Evolutionary conservation across 257 asterid species (phyloP), one percentile per base, ranked within the genome.

Genomic region (Nicotiana knightiana): DNA sequence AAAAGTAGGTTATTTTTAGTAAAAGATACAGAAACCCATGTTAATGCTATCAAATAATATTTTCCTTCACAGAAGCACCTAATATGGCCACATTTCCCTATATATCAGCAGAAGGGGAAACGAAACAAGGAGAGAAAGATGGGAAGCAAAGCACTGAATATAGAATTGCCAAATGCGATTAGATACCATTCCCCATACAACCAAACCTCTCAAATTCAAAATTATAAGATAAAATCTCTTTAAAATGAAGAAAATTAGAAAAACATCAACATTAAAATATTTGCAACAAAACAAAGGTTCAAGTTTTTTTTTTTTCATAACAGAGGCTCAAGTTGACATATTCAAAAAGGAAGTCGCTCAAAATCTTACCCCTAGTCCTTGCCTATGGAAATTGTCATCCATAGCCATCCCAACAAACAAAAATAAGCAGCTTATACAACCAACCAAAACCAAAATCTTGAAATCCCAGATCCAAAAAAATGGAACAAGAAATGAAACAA

Each of bases 321-420:
- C 46, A 65, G 33, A 65, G 46, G 24, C 35, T 65, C 71, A 65
- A 65, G 71, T 17, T 30, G 71, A 65, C 21, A 33, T 0, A 30
- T 6, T n/a, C 21, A 30, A n/a, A 67, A 67, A 67, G 18, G 18
- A 66, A 32, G 73, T 67, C 26, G 43, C 70, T 64, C 21, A 66
- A 66, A 66, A 32, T 32, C 73, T 67, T 67, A 37, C 76, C 76
- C 18, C 32, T 67, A 37, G 43, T 37, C 76, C 16, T 67, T 67
- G 76, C 53, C 48, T 67, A 67, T 67, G 76, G 24, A 67, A 67
- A 67, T 37, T 67, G 54, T 67, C 55, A 37, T 37, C 76, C 76
- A 67, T 67, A 17, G 76, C 30, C 54, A 67, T 35, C 17, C 76
- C 76, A 67, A 67, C n/a, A 33, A 67, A 67, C 76, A 33, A 67